These are phyloP conservation scores for Sordariomycetes sp. DNA, from an alignment of 2,329 filamentous ascomycete genomes.

Conservation along the genomic window DNA sequence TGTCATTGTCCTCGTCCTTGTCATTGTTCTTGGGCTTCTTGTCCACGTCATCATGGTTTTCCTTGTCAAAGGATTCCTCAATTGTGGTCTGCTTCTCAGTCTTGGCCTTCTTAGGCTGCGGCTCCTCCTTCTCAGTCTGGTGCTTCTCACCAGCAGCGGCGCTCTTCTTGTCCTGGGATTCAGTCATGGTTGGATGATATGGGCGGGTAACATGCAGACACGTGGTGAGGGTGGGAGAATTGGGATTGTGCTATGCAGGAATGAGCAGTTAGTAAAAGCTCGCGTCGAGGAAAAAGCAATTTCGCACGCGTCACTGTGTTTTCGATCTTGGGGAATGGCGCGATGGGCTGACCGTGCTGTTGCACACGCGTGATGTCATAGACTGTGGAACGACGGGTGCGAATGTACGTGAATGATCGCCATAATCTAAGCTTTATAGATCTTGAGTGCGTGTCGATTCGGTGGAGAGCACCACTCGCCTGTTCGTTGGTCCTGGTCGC, in stretches of 20 bases:
- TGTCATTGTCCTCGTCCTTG: constrained; percentile 3
- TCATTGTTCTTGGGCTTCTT: background rate
- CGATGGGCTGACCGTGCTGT: background rate
- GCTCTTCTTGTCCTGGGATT: constrained; percentile 1
- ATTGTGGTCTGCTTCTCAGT: constrained; percentile 11
- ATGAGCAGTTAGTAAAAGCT: background rate
- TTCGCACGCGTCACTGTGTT: background rate
- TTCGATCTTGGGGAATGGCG: background rate
- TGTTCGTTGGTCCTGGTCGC: no score
- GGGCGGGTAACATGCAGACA: background rate
- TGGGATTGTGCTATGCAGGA: background rate
- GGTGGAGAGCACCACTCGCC: no score
- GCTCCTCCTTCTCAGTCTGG: constrained; percentile 14
- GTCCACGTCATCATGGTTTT: background rate
- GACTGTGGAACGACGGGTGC: background rate
- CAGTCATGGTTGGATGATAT: background rate
- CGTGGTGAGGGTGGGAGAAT: background rate
- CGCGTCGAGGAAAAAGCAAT: background rate
- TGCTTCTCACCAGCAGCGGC: constrained; percentile 16
- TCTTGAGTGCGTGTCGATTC: no score
- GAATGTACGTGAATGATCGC: no score
- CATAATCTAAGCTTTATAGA: no score
- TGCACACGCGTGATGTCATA: constrained; percentile 2
- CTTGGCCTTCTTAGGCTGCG: constrained; percentile 17
- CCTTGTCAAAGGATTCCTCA: constrained; percentile 7